A percentile compares a stretch with the other conserved stretches of the same genome.
phyloP scores from a whole-genome alignment of 495 filamentous ascomycete species.

The Penicillium canariense region DNA sequence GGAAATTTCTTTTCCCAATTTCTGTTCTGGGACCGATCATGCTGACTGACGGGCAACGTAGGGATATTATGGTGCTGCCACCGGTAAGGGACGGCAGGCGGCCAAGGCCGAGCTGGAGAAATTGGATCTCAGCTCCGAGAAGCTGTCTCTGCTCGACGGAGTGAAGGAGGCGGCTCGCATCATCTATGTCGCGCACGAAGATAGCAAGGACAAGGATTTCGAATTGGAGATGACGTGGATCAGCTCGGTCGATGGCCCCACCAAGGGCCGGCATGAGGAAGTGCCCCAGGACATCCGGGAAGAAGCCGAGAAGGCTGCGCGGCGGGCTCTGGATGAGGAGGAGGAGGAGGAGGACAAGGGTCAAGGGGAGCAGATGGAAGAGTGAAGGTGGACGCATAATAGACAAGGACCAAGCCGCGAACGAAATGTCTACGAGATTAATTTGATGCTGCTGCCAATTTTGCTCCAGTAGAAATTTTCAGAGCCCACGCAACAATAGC shows the following conservation, averaged over 20 bases:
- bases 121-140: conserved; percentile 76
- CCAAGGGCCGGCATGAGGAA: conserved; percentile 84
- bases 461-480: too few relatives aligned
- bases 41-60: conserved; percentile 20
- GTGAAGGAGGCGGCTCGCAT: conserved; percentile 96
- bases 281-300: conserved; percentile 86
- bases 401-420: conserved; percentile 16
- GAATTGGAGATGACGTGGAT: conserved; percentile 99
- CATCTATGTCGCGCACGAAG: conserved; percentile 94
- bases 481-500: too few relatives aligned
- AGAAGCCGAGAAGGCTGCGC: conserved; percentile 87
- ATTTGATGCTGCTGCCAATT: conserved; percentile 22
- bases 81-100: conserved; percentile 91
- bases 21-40: not conserved
- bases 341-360: conserved; percentile 68
- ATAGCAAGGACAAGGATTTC: conserved; percentile 98
- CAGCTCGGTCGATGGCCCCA: conserved; percentile 75
- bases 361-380: conserved; percentile 69
- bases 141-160: conserved; percentile 75
- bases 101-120: conserved; percentile 98
- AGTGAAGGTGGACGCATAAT: conserved; percentile 44
- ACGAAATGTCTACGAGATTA: conserved; percentile 12
- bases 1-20: not conserved
- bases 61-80: conserved; percentile 97
- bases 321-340: conserved; percentile 66